These are phyloP conservation scores for Mrakia gelida DNA, from an alignment of 768 basidiomycete genomes.

Conservation along the genomic window DNA sequence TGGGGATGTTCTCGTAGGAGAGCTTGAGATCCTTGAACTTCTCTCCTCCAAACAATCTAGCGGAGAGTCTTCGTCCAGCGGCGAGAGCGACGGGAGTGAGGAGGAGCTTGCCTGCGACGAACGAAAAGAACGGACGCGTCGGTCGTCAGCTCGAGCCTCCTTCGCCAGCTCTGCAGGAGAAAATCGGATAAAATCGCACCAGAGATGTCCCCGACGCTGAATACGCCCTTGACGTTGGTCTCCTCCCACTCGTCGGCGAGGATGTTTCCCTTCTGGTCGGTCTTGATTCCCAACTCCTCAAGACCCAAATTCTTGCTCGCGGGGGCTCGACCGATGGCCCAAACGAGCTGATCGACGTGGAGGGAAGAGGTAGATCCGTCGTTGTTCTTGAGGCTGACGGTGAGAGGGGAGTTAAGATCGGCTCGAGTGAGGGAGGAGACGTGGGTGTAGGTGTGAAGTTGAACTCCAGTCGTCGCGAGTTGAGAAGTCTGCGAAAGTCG, in stretches of 20 bases:
- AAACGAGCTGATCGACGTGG: constrained; percentile 16
- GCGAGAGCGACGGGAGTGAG: constrained; percentile 25
- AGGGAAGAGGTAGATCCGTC: neutral
- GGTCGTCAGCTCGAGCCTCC: neutral
- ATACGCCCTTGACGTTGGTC: constrained; percentile 17
- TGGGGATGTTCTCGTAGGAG: constrained; percentile 84
- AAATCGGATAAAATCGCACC: neutral
- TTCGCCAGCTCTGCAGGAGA: neutral
- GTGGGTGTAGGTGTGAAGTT: constrained; percentile 7
- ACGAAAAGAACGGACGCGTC: neutral
- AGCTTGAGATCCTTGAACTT: constrained; percentile 80
- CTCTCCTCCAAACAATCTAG: constrained; percentile 75
- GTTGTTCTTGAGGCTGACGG: neutral
- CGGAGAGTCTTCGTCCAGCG: constrained; percentile 6
- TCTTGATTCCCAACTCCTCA: constrained; percentile 12
- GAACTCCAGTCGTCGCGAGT: neutral
- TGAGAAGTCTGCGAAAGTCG: neutral
- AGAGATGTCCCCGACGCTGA: constrained; percentile 6
- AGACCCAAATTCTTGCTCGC: constrained; percentile 3
- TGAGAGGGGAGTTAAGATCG: neutral
- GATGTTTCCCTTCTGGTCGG: neutral
- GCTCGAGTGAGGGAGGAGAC: neutral
- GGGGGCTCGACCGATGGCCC: constrained; percentile 13
- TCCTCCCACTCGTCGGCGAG: constrained; percentile 12
- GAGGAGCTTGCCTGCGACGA: constrained; percentile 15